phyloP scores from a whole-genome alignment of 805 yeast species.

The Yamadazyma tumulicola region DNA sequence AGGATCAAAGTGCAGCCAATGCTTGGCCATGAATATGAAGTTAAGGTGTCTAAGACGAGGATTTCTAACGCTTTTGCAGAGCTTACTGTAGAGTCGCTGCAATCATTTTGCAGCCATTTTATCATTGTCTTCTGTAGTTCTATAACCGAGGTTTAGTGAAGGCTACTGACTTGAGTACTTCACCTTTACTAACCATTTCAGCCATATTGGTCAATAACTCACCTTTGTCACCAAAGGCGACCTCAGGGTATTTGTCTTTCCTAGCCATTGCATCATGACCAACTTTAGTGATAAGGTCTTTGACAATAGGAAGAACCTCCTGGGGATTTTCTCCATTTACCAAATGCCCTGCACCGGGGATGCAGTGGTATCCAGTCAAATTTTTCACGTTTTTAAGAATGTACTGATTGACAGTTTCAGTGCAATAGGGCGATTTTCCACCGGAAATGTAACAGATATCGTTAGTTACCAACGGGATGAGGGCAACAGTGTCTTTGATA shows the following conservation, averaged over 20 bases:
- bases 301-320: slow-evolving; percentile 22
- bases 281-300: slow-evolving; percentile 16
- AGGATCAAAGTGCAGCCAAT: no score
- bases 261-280: slow-evolving; percentile 16
- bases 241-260: slow-evolving; percentile 20
- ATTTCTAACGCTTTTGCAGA: no score
- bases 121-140: no score
- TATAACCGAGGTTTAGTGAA: slow-evolving; percentile 5
- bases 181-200: slow-evolving; percentile 4
- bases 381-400: slow-evolving; percentile 11
- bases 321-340: slow-evolving; percentile 53
- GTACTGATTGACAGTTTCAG: slow-evolving; percentile 36
- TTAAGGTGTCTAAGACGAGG: no score
- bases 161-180: neutral
- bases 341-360: slow-evolving; percentile 50
- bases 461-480: slow-evolving; percentile 32
- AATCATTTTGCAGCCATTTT: no score
- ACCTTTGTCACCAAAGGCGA: slow-evolving; percentile 10
- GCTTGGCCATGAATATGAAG: no score
- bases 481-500: slow-evolving; percentile 28
- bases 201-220: slow-evolving; percentile 10
- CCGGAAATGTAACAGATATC: slow-evolving; percentile 54
- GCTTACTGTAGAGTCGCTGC: no score
- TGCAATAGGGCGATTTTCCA: slow-evolving; percentile 52
- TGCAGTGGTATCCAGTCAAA: slow-evolving; percentile 13